Evolutionary conservation across 139 green algal species (phyloP).

Genomic region (Chlorokybus atmophyticus): DNA sequence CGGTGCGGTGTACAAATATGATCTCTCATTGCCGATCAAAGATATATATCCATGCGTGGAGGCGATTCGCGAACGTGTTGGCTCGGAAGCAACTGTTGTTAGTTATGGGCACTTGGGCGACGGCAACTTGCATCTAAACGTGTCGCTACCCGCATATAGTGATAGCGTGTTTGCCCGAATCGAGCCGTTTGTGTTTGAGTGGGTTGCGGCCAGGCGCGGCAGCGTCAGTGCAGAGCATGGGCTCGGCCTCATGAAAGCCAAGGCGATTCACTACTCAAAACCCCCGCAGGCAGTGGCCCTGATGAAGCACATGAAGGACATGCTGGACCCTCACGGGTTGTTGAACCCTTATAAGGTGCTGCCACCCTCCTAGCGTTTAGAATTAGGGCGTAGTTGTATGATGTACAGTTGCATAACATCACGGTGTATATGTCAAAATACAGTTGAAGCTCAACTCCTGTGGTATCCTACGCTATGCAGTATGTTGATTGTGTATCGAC

Average conservation of each 20-base stretch:
- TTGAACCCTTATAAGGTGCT: slow-evolving; percentile 96
- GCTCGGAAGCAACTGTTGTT: slow-evolving; percentile 38
- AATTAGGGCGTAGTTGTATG: too few relatives aligned
- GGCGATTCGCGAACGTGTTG: slow-evolving; percentile 36
- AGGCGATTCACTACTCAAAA: slow-evolving; percentile 64
- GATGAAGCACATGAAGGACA: slow-evolving; percentile 74
- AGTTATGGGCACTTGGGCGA: slow-evolving; percentile 94
- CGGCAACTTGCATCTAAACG: slow-evolving; percentile 93
- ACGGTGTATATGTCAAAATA: slow-evolving; percentile 1
- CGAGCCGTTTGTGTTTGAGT: slow-evolving; percentile 95
- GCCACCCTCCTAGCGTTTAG: too few relatives aligned
- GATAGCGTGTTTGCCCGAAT: slow-evolving; percentile 41
- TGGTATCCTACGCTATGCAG: background rate
- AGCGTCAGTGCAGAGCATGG: slow-evolving; percentile 94
- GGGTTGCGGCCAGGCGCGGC: slow-evolving; percentile 40
- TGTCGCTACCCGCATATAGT: slow-evolving; percentile 37
- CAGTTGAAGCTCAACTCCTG: background rate
- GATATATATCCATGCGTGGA: slow-evolving; percentile 75
- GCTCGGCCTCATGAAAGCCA: slow-evolving; percentile 80
- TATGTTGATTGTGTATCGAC: background rate
- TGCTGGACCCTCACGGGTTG: slow-evolving; percentile 76
- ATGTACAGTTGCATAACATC: too few relatives aligned
- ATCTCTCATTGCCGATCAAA: slow-evolving; percentile 40
- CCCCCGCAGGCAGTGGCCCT: slow-evolving; percentile 32
- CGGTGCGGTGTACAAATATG: slow-evolving; percentile 75